A percentile compares a stretch with the other conserved stretches of the same genome.
These are phyloP conservation scores for Styphnolobium japonicum DNA, from an alignment of 306 rosid species.

Conservation along the genomic window DNA sequence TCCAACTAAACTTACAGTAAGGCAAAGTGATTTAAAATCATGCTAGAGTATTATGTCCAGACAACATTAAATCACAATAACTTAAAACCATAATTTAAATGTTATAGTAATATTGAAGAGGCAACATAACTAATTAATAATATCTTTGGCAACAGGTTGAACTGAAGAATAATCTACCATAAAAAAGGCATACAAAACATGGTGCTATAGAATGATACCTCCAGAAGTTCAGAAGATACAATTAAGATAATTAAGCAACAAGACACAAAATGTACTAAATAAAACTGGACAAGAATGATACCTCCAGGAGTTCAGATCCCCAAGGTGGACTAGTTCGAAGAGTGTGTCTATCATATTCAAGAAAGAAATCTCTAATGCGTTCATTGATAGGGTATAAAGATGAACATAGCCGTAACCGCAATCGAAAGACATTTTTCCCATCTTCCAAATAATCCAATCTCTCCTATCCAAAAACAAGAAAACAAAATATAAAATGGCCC, in stretches of 20 bases:
- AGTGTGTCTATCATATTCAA: slow-evolving; percentile 95
- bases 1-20: background rate
- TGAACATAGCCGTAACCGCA: slow-evolving; percentile 89
- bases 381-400: slow-evolving; percentile 92
- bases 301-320: slow-evolving; percentile 99
- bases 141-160: background rate
- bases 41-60: background rate
- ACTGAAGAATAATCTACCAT: background rate
- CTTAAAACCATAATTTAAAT: background rate
- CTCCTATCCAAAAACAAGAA: slow-evolving; percentile 57
- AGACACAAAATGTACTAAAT: slow-evolving; percentile 9
- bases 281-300: slow-evolving; percentile 32
- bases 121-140: background rate
- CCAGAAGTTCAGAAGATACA: background rate
- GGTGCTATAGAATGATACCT: background rate
- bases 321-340: slow-evolving; percentile 99
- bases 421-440: slow-evolving; percentile 83
- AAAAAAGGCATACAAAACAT: background rate
- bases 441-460: slow-evolving; percentile 98
- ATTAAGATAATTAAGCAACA: background rate
- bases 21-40: background rate
- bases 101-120: background rate
- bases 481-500: slow-evolving; percentile 21
- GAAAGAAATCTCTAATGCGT: slow-evolving; percentile 92
- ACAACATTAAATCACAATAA: background rate